Base-by-base conservation (phyloP, 768 basidiomycete genomes). In the Myochromella boudieri region DNA sequence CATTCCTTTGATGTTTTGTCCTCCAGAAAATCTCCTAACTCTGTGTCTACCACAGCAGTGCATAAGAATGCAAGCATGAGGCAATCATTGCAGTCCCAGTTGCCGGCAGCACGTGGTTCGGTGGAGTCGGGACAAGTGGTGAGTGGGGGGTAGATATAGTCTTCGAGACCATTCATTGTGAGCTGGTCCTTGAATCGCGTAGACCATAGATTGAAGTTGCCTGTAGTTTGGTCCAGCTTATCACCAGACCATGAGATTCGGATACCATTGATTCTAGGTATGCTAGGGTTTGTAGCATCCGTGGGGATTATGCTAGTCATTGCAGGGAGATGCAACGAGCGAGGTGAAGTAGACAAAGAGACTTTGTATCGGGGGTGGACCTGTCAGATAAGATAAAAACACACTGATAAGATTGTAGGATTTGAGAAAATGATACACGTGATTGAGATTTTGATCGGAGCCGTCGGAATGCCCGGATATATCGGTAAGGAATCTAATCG, bases 131-230 rank as follows among this genome's bases (percentile, higher is more conserved):
- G 45, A 8, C 38, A 24, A 22, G 37, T 37, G 15, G 33, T 21
- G 26, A 27, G 3, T 6, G 40, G 22, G 3, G 24, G 28, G 26
- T 37, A 29, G 3, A 48, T 33, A 14, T 48, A 41, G 0, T 8
- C 24, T 6, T 26, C n/a, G 17, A 48, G 21, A 15, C 15, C 20
- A 8, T 48, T 48, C 4, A 48, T 9, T 4, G 24, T 33, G 2
- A 42, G 21, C 11, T 8, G n/a, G 22, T 34, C 24, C 15, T 33
- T 9, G 4, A 48, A 20, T 8, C 34, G 17, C 5, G 34, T 17
- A n/a, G 12, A 17, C 46, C 46, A 48, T 9, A 34, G 20, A 6
- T 38, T 39, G 21, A 22, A 48, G 32, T 48, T 36, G 22, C 46
- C 39, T 17, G 25, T 34, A 14, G 31, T 6, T 12, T n/a, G 27